A percentile compares a stretch with the other conserved stretches of the same genome.
These are phyloP conservation scores for Colletotrichum shisoi DNA, from an alignment of 2,329 filamentous ascomycete species.

Conservation along the genomic window DNA sequence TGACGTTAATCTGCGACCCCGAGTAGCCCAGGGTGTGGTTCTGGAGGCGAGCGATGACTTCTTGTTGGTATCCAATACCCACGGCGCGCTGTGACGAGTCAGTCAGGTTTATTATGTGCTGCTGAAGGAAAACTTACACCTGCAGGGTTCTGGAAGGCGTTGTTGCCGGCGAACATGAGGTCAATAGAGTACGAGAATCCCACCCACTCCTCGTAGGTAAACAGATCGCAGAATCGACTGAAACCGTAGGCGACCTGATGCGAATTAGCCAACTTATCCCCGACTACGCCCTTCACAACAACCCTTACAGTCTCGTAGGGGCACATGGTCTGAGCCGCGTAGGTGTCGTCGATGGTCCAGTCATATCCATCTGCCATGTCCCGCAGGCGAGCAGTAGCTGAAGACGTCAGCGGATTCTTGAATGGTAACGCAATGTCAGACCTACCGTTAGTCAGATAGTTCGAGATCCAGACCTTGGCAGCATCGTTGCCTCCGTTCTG, in stretches of 20 bases:
- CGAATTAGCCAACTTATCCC: neutral
- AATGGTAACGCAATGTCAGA: constrained; percentile 19
- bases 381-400: constrained; percentile 67
- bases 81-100: constrained; percentile 62
- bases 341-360: constrained; percentile 70
- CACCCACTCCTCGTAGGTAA: constrained; percentile 78
- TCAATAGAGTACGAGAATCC: constrained; percentile 76
- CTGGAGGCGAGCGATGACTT: constrained; percentile 73
- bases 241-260: constrained; percentile 72
- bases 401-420: constrained; percentile 8
- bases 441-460: constrained; percentile 69
- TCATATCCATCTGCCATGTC: constrained; percentile 64
- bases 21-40: constrained; percentile 70
- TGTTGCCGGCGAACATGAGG: constrained; percentile 68
- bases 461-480: constrained; percentile 65
- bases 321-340: constrained; percentile 75
- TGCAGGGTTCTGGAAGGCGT: constrained; percentile 69
- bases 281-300: neutral
- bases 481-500: constrained; percentile 63
- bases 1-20: constrained; percentile 71
- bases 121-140: constrained; percentile 53
- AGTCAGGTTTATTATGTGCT: constrained; percentile 52
- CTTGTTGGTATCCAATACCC: constrained; percentile 77
- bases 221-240: constrained; percentile 76
- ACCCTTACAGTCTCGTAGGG: constrained; percentile 72